These are phyloP conservation scores for Hypoxylon sp. DNA, from an alignment of 2,329 filamentous ascomycete genomes.

Conservation along the genomic window DNA sequence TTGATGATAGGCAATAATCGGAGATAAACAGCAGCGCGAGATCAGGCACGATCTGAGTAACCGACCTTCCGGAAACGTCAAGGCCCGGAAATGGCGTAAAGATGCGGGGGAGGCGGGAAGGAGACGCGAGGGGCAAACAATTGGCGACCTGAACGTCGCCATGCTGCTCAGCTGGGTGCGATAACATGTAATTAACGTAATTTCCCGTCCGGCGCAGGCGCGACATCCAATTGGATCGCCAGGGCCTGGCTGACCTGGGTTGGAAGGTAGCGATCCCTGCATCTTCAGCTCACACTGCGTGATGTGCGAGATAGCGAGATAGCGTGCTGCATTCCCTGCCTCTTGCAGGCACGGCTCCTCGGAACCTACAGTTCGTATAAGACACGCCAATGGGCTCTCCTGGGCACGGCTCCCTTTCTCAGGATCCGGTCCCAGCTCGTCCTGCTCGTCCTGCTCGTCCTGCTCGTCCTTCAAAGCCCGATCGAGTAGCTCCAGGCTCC, in stretches of 20 bases:
- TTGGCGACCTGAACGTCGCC: background rate
- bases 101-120: background rate
- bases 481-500: constrained; percentile 16
- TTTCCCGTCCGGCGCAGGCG: constrained; percentile 24
- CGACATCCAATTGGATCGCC: constrained; percentile 26
- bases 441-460: constrained; percentile 5
- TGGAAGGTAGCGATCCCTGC: constrained; percentile 17
- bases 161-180: background rate
- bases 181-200: constrained; percentile 24
- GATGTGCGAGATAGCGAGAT: constrained; percentile 28
- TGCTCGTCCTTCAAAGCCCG: constrained; percentile 8
- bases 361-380: too few species aligned
- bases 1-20: background rate
- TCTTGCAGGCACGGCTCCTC: too few species aligned
- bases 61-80: constrained; percentile 30
- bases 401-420: background rate
- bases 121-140: constrained; percentile 1
- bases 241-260: constrained; percentile 6
- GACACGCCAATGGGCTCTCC: background rate
- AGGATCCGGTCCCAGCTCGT: constrained; percentile 7
- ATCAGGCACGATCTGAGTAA: constrained; percentile 20
- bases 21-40: background rate
- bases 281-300: constrained; percentile 24
- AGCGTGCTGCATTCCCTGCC: constrained; percentile 15
- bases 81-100: constrained; percentile 22